Conservation (phyloP, 2,329 filamentous ascomycete species). For the Nemania abortiva region DNA sequence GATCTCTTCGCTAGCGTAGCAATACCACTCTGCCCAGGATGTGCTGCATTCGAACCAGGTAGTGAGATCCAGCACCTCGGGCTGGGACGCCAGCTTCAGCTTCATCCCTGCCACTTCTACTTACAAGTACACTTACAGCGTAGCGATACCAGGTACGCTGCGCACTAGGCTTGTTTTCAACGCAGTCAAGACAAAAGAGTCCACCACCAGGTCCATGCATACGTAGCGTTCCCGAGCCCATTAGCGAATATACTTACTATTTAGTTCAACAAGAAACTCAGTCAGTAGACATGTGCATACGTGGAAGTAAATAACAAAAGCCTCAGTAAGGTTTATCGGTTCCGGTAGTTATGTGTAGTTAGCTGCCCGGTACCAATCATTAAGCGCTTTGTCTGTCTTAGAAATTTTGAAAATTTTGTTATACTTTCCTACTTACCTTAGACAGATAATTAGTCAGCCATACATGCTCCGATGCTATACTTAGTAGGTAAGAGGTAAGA, state of each 20-base stretch:
- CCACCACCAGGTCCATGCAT: background rate
- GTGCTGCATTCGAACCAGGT: slow-evolving; percentile 37
- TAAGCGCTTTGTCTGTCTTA: no score
- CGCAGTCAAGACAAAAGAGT: background rate
- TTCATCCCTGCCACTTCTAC: slow-evolving; percentile 20
- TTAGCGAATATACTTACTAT: background rate
- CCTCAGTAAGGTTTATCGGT: background rate
- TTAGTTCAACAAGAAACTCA: background rate
- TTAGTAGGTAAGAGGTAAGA: no score
- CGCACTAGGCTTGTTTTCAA: background rate
- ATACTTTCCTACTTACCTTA: no score
- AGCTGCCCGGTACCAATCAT: no score
- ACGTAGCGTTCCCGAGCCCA: slow-evolving; percentile 4
- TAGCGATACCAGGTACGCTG: background rate
- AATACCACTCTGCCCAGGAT: slow-evolving; percentile 36
- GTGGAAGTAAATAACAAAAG: background rate
- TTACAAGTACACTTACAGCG: background rate
- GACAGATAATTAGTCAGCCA: no score
- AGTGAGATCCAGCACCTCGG: slow-evolving; percentile 41
- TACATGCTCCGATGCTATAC: no score
- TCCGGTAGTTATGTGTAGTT: no score
- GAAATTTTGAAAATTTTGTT: no score
- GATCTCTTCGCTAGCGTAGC: slow-evolving; percentile 29
- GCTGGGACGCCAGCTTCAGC: slow-evolving; percentile 37
- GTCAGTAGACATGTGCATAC: no score